phyloP scores from a whole-genome alignment of 2,329 filamentous ascomycete species.

The Cryphonectria japonica region DNA sequence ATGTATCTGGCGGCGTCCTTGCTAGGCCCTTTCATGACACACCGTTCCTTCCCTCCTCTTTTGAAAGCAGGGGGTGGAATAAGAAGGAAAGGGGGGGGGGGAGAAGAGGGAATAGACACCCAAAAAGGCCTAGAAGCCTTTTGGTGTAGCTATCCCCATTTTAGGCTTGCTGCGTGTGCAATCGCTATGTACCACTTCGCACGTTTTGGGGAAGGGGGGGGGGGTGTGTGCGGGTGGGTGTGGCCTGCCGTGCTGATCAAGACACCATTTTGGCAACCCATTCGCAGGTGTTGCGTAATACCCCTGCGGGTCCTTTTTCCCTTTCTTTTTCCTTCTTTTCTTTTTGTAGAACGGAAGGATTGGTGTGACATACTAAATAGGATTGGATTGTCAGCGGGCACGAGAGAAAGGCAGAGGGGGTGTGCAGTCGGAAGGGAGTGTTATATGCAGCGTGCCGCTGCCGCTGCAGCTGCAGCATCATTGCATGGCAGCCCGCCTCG shows the following conservation, averaged over 20 bases:
- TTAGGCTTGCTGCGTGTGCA: conserved; percentile 23
- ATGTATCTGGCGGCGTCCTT: conserved; percentile 13
- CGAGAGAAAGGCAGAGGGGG: not conserved
- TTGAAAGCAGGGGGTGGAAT: not conserved
- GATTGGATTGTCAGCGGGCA: not conserved
- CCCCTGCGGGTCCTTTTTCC: not conserved
- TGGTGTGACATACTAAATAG: conserved; percentile 1
- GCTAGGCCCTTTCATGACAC: not conserved
- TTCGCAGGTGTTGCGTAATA: not conserved
- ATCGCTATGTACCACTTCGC: conserved; percentile 4
- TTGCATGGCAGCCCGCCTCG: conserved; percentile 11
- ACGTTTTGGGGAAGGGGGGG: not conserved
- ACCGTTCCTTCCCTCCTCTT: conserved; percentile 2
- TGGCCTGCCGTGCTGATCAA: not conserved
- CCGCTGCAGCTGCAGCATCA: not conserved
- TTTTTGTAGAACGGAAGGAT: not conserved
- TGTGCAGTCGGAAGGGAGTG: not conserved
- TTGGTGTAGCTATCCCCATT: conserved; percentile 5
- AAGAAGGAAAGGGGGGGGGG: too few relatives aligned
- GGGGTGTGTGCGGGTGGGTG: not conserved
- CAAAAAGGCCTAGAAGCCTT: not conserved
- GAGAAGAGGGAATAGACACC: not conserved
- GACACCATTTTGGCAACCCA: not conserved
- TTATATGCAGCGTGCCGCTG: conserved; percentile 23
- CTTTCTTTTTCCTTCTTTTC: not conserved